Percentiles rank a stretch among this genome's conserved stretches.
These are phyloP conservation scores for Entomortierella chlamydospora DNA, from an alignment of 192 early-diverging fungal genomes.

Conservation along the genomic window DNA sequence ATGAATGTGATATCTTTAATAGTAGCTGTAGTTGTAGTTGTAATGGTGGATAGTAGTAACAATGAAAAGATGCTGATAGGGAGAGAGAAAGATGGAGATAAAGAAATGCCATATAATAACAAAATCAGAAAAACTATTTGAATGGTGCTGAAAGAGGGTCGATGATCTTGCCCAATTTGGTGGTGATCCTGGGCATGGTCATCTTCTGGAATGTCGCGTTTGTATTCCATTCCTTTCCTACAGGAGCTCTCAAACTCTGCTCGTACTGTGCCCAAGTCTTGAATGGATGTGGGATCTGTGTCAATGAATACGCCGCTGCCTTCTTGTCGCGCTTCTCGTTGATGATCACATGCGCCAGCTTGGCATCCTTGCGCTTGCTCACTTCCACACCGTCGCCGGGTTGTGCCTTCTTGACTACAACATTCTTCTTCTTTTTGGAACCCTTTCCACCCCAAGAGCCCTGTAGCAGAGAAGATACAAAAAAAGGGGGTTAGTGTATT, in stretches of 20 bases:
- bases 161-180: slow-evolving; percentile 88
- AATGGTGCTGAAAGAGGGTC: slow-evolving; percentile 82
- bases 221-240: slow-evolving; percentile 99
- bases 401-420: slow-evolving; percentile 59
- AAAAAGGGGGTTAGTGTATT: background rate
- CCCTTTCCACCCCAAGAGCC: slow-evolving; percentile 84
- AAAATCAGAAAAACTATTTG: slow-evolving; percentile 24
- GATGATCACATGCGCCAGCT: slow-evolving; percentile 91
- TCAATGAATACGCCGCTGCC: slow-evolving; percentile 78
- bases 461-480: slow-evolving; percentile 32
- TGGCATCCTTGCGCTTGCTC: slow-evolving; percentile 76
- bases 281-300: slow-evolving; percentile 86
- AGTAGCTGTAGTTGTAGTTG: background rate
- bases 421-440: slow-evolving; percentile 62
- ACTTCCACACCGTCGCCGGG: slow-evolving; percentile 71
- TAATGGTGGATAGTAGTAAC: slow-evolving; percentile 1
- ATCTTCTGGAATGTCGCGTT: slow-evolving; percentile 74
- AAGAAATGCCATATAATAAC: background rate
- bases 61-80: background rate
- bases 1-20: background rate
- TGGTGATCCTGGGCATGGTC: slow-evolving; percentile 84
- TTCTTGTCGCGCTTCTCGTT: slow-evolving; percentile 89
- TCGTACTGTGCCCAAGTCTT: slow-evolving; percentile 91
- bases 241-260: slow-evolving; percentile 79
- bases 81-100: background rate